Conservation (phyloP, 768 basidiomycete genomes). For the Cystobasidium onofrii region DNA sequence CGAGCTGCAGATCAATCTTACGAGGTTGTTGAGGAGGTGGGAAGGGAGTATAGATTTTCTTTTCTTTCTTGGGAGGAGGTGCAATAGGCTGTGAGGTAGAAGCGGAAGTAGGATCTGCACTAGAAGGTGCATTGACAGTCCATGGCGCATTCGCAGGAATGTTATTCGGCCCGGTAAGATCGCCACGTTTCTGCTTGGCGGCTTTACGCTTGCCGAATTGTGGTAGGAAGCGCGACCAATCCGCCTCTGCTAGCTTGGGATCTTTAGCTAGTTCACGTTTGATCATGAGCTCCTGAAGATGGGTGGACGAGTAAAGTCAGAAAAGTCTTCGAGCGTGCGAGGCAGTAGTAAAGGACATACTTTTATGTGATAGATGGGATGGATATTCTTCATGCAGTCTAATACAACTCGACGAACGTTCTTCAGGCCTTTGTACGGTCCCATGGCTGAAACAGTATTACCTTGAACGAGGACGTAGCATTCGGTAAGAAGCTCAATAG, state of each 20-base stretch:
- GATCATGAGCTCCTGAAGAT: conserved; percentile 84
- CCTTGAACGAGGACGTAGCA: conserved; percentile 98
- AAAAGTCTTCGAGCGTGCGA: neutral
- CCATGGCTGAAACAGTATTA: conserved; percentile 96
- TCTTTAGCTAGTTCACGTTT: conserved; percentile 95
- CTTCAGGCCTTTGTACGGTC: conserved; percentile 85
- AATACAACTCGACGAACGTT: conserved; percentile 93
- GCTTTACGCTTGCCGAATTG: conserved; percentile 88
- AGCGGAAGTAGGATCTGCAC: neutral
- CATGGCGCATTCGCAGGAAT: neutral
- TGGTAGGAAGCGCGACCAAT: conserved; percentile 95
- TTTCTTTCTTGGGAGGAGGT: conserved; percentile 74
- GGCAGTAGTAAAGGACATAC: conserved; percentile 47
- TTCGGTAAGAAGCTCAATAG: conserved; percentile 88
- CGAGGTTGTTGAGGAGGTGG: conserved; percentile 79
- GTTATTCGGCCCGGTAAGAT: neutral
- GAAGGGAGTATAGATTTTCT: conserved; percentile 67
- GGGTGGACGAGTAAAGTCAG: neutral
- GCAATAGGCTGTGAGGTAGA: neutral
- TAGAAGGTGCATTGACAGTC: neutral
- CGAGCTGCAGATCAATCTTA: conserved; percentile 83
- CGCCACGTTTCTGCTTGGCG: conserved; percentile 54
- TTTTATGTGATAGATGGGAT: conserved; percentile 98
- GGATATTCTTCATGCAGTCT: conserved; percentile 99
- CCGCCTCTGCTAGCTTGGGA: conserved; percentile 83